Evolutionary conservation across 2,329 filamentous ascomycete genomes (phyloP).

Genomic region (Botrytis tulipae): DNA sequence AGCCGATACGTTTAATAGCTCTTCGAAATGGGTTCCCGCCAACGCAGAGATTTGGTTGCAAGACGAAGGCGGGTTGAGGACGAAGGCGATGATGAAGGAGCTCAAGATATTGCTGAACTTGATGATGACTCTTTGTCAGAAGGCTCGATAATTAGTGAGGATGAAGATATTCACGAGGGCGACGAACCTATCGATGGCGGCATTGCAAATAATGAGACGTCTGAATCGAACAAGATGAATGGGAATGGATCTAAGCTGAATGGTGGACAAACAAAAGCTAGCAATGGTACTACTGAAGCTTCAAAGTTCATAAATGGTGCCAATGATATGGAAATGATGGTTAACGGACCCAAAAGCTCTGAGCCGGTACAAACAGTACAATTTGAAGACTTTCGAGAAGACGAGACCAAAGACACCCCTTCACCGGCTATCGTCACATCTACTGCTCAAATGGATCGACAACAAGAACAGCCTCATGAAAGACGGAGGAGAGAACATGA

Average conservation of each 20-base stretch:
- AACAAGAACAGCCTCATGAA: conserved; percentile 61
- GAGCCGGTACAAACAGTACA: conserved; percentile 33
- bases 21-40: conserved; percentile 50
- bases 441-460: conserved; percentile 42
- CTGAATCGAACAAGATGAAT: conserved; percentile 35
- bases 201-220: conserved; percentile 50
- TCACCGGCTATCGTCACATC: conserved; percentile 40
- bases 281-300: conserved; percentile 38
- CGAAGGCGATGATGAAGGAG: conserved; percentile 67
- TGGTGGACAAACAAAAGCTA: conserved; percentile 33
- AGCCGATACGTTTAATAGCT: conserved; percentile 32
- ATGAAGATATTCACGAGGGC: conserved; percentile 57
- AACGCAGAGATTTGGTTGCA: conserved; percentile 64
- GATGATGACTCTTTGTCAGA: conserved; percentile 67
- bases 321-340: conserved; percentile 57
- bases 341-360: conserved; percentile 47
- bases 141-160: conserved; percentile 61
- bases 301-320: conserved; percentile 43
- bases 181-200: conserved; percentile 66
- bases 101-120: conserved; percentile 53
- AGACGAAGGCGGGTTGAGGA: conserved; percentile 68
- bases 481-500: conserved; percentile 82
- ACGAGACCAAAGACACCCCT: conserved; percentile 32
- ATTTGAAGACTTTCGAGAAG: conserved; percentile 38
- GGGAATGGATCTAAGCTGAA: conserved; percentile 39